These are phyloP conservation scores for Saccharomycopsis olivae DNA, from an alignment of 805 yeast species.

Conservation along the genomic window DNA sequence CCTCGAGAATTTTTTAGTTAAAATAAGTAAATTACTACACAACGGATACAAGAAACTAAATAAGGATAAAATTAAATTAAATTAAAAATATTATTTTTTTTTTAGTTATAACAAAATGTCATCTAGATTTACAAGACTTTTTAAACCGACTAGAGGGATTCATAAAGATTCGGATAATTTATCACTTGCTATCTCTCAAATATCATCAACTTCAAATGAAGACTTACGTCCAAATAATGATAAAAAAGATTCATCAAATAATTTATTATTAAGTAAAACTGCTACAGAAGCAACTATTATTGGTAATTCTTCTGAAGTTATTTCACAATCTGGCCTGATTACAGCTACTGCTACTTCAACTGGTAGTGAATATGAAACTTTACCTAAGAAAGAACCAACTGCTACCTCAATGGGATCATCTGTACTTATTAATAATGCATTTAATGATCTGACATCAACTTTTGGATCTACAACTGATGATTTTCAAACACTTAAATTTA, in stretches of 20 bases:
- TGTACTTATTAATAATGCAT: not conserved
- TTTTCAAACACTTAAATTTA: slow-evolving; percentile 6
- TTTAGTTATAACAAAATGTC: too few relatives aligned
- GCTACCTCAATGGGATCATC: slow-evolving; percentile 5
- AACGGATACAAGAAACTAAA: too few relatives aligned
- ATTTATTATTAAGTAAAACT: too few relatives aligned
- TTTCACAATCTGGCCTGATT: not conserved
- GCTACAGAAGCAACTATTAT: not conserved
- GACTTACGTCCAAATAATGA: not conserved
- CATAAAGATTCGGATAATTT: slow-evolving; percentile 11
- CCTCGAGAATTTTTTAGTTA: too few relatives aligned
- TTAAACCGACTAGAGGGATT: slow-evolving; percentile 11
- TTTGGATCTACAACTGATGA: slow-evolving; percentile 1
- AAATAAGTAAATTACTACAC: too few relatives aligned
- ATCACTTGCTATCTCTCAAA: slow-evolving; percentile 9
- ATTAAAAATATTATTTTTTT: too few relatives aligned
- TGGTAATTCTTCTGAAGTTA: not conserved
- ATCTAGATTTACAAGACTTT: slow-evolving; percentile 16
- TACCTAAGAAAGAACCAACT: not conserved
- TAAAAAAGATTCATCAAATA: not conserved
- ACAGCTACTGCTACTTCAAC: not conserved
- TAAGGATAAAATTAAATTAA: too few relatives aligned
- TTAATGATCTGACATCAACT: not conserved
- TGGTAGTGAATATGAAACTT: not conserved
- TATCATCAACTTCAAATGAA: slow-evolving; percentile 5